phyloP scores from a whole-genome alignment of 805 yeast species.

The Saccharomyces jurei region DNA sequence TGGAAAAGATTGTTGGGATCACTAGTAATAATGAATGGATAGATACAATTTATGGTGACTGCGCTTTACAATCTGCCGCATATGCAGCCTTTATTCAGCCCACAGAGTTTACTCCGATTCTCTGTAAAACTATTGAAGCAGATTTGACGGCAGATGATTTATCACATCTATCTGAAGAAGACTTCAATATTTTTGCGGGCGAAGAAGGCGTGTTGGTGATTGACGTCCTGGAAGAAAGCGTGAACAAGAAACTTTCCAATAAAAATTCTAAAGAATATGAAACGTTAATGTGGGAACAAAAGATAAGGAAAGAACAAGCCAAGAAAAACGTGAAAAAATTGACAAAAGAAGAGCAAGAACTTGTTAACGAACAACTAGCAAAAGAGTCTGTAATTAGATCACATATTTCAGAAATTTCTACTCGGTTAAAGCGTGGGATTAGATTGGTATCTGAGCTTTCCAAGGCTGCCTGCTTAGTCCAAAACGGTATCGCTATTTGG shows the following conservation, averaged over 20 bases:
- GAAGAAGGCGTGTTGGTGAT: slow-evolving; percentile 62
- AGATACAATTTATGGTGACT: slow-evolving; percentile 31
- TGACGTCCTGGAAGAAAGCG: slow-evolving; percentile 46
- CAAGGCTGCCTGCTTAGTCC: slow-evolving; percentile 39
- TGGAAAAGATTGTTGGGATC: slow-evolving; percentile 14
- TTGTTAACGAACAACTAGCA: slow-evolving; percentile 53
- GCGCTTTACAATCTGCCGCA: slow-evolving; percentile 46
- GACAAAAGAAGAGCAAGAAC: slow-evolving; percentile 66
- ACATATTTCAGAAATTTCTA: slow-evolving; percentile 34
- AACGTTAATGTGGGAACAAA: slow-evolving; percentile 83
- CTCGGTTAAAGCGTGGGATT: slow-evolving; percentile 41
- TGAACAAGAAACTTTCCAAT: slow-evolving; percentile 40
- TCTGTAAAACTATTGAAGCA: slow-evolving; percentile 36
- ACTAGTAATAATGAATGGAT: slow-evolving; percentile 11
- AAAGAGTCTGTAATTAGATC: slow-evolving; percentile 53
- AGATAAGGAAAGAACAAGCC: slow-evolving; percentile 65
- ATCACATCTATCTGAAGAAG: slow-evolving; percentile 38
- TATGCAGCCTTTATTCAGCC: slow-evolving; percentile 54
- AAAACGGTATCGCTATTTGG: slow-evolving; percentile 66
- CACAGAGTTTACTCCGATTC: slow-evolving; percentile 41
- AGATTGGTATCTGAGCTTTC: slow-evolving; percentile 49
- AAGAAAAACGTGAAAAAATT: slow-evolving; percentile 45
- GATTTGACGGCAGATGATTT: slow-evolving; percentile 37
- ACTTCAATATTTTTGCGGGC: slow-evolving; percentile 58
- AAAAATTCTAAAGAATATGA: slow-evolving; percentile 81